A percentile compares a stretch with the other conserved stretches of the same genome.
These are phyloP conservation scores for Teratosphaeria viscida DNA, from an alignment of 2,329 filamentous ascomycete genomes.

Conservation along the genomic window DNA sequence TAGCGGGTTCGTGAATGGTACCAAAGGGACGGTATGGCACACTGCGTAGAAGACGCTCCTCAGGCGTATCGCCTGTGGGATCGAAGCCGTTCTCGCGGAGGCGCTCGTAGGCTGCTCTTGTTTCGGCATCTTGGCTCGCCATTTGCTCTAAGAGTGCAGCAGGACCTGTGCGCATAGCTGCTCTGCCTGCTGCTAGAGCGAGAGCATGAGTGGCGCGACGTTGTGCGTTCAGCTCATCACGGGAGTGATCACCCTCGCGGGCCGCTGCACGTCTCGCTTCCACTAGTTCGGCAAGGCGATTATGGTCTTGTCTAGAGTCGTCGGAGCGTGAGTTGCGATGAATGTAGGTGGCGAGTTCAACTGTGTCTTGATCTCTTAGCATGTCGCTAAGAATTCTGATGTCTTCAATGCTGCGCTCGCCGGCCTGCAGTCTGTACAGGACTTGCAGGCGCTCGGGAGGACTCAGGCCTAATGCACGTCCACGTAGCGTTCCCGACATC, in stretches of 20 bases:
- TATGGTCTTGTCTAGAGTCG: neutral
- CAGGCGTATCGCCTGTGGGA: neutral
- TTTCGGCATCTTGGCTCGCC: conserved; percentile 17
- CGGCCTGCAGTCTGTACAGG: conserved; percentile 20
- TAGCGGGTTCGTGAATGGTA: conserved; percentile 7
- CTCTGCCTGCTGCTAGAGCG: conserved; percentile 18
- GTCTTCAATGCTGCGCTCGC: conserved; percentile 13
- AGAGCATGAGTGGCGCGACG: conserved; percentile 15
- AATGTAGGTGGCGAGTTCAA: conserved; percentile 8
- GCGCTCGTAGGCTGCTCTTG: conserved; percentile 17
- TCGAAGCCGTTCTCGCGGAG: conserved; percentile 8
- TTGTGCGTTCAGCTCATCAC: conserved; percentile 19
- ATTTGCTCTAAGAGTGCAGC: conserved; percentile 14
- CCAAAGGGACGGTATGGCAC: conserved; percentile 7
- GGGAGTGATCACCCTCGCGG: conserved; percentile 18
- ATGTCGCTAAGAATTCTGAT: conserved; percentile 13
- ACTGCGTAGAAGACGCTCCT: conserved; percentile 3
- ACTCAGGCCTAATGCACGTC: conserved; percentile 9
- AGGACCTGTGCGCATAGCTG: conserved; percentile 17
- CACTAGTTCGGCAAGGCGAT: conserved; percentile 1
- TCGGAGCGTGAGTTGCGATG: conserved; percentile 1
- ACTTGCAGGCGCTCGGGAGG: conserved; percentile 16
- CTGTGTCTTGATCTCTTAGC: conserved; percentile 10
- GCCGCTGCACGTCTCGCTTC: conserved; percentile 11
- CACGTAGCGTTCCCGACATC: conserved; percentile 17